Conservation (phyloP, 805 yeast genomes). For the Ogataea populi-albae region DNA sequence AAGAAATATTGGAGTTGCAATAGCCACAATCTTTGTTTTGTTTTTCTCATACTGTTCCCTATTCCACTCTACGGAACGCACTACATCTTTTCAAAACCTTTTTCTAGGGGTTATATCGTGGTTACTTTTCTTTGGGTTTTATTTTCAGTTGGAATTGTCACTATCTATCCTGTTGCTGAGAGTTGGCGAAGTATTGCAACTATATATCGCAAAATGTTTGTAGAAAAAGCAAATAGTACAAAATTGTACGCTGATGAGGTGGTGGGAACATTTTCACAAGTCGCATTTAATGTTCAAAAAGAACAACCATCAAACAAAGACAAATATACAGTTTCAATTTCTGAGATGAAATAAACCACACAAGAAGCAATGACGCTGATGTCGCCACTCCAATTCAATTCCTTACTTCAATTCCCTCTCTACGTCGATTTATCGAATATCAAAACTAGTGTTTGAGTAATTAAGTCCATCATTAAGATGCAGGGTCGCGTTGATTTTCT, state of each 20-base stretch:
- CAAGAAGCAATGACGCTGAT: too few species aligned
- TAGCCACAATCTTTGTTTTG: slow-evolving; percentile 27
- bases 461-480: too few species aligned
- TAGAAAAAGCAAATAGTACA: neutral
- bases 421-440: too few species aligned
- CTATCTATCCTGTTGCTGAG: slow-evolving; percentile 47
- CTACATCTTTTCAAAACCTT: slow-evolving; percentile 36
- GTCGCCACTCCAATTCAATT: too few species aligned
- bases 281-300: neutral
- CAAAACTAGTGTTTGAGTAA: too few species aligned
- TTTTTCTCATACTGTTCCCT: slow-evolving; percentile 34
- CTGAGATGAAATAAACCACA: slow-evolving; percentile 9
- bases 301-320: neutral
- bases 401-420: too few species aligned
- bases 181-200: slow-evolving; percentile 27
- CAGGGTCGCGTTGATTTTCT: too few species aligned
- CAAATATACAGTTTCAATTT: neutral
- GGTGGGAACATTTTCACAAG: neutral
- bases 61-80: slow-evolving; percentile 40
- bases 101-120: slow-evolving; percentile 38
- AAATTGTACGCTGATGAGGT: neutral
- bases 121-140: slow-evolving; percentile 41
- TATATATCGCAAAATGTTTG: slow-evolving; percentile 6
- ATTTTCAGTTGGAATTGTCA: slow-evolving; percentile 36
- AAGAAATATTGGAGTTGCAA: slow-evolving; percentile 27